Evolutionary conservation across 129 eudicot genomes (phyloP).

Genomic region (Saposhnikovia divaricata): DNA sequence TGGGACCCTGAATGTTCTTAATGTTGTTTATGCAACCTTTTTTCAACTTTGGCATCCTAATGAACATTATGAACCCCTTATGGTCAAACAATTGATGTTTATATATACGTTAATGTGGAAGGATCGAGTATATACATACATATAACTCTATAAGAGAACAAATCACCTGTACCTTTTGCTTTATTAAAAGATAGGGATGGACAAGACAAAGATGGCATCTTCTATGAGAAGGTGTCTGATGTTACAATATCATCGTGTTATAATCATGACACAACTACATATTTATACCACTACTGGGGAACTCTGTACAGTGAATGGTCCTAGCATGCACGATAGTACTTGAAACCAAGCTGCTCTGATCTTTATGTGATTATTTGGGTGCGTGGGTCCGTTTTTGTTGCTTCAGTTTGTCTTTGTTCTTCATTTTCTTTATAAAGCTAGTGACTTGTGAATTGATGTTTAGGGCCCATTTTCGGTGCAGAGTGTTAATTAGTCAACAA

Average conservation of each 20-base stretch:
- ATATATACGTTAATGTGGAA: slow-evolving; percentile 14
- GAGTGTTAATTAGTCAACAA: background rate
- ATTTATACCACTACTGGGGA: background rate
- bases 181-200: background rate
- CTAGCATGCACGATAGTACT: slow-evolving; percentile 16
- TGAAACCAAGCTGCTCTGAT: slow-evolving; percentile 29
- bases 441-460: background rate
- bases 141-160: background rate
- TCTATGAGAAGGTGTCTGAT: background rate
- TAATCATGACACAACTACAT: slow-evolving; percentile 28
- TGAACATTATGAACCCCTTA: background rate
- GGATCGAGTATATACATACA: background rate
- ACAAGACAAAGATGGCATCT: slow-evolving; percentile 6
- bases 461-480: background rate
- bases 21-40: background rate
- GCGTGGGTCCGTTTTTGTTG: background rate
- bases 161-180: slow-evolving; percentile 20
- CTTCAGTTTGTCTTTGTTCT: background rate
- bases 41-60: slow-evolving; percentile 7
- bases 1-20: background rate
- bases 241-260: slow-evolving; percentile 1
- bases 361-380: slow-evolving; percentile 6
- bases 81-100: slow-evolving; percentile 31
- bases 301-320: background rate
- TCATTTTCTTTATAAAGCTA: background rate